Evolutionary conservation across 495 filamentous ascomycete species (phyloP).

Genomic region (Trichoderma asperelloides): DNA sequence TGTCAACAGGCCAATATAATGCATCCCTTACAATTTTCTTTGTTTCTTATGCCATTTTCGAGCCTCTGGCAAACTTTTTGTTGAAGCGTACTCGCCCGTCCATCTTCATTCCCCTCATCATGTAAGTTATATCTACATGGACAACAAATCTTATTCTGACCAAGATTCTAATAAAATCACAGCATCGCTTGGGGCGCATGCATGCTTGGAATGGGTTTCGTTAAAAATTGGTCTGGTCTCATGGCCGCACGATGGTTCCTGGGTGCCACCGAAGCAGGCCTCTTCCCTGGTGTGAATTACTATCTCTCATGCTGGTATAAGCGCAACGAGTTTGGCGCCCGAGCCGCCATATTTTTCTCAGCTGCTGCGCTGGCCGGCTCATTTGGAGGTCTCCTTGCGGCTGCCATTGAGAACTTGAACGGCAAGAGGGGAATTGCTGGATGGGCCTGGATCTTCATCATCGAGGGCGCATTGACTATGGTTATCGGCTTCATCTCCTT

Average conservation of each 20-base stretch:
- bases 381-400: constrained; percentile 76
- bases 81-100: constrained; percentile 61
- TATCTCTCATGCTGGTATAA: constrained; percentile 85
- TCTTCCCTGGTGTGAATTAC: constrained; percentile 83
- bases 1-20: constrained; percentile 59
- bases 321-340: constrained; percentile 65
- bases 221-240: constrained; percentile 67
- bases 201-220: constrained; percentile 80
- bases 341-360: constrained; percentile 70
- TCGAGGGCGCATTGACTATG: constrained; percentile 70
- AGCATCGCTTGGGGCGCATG: constrained; percentile 59
- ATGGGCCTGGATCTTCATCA: constrained; percentile 82
- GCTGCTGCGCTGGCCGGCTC: constrained; percentile 78
- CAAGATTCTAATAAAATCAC: background rate
- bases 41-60: constrained; percentile 79
- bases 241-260: constrained; percentile 82
- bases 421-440: constrained; percentile 56
- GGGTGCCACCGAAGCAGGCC: constrained; percentile 72
- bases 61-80: constrained; percentile 80
- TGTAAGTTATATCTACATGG: constrained; percentile 39
- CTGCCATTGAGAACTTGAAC: constrained; percentile 67
- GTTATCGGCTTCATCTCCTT: constrained; percentile 65
- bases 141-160: constrained; percentile 11
- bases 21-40: constrained; percentile 79
- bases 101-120: constrained; percentile 55